These are phyloP conservation scores for Tilletia setariae DNA, from an alignment of 1,284 basidiomycete genomes.

Conservation along the genomic window DNA sequence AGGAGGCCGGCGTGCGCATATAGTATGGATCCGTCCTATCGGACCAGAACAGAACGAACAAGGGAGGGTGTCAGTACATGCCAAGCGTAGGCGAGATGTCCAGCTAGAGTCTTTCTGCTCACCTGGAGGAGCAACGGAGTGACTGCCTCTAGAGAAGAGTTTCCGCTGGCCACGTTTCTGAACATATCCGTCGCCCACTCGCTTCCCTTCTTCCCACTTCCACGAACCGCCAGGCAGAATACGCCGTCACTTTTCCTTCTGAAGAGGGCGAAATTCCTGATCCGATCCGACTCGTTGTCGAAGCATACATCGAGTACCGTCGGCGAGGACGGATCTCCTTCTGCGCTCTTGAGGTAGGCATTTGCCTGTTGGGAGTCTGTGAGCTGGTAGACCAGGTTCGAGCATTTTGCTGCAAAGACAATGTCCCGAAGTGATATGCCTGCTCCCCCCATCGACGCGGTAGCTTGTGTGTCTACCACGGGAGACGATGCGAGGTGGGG, in stretches of 20 bases:
- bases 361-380: neutral
- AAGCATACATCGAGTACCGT: neutral
- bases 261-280: neutral
- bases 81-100: neutral
- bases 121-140: slow-evolving; percentile 4
- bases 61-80: neutral
- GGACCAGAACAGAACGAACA: neutral
- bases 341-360: neutral
- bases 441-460: neutral
- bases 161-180: slow-evolving; percentile 1
- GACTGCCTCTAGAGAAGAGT: neutral
- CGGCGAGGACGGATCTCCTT: neutral
- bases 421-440: slow-evolving; percentile 1
- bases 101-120: neutral
- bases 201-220: slow-evolving; percentile 11
- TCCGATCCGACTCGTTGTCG: neutral
- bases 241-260: neutral
- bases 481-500: neutral
- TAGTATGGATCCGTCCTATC: slow-evolving; percentile 9
- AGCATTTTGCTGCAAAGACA: neutral
- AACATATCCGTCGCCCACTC: slow-evolving; percentile 14
- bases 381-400: neutral
- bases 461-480: neutral
- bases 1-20: slow-evolving; percentile 11
- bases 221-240: slow-evolving; percentile 2